Evolutionary conservation across 805 yeast species (phyloP), one percentile per base, ranked within the genome.

Genomic region (Brettanomyces anomalus): DNA sequence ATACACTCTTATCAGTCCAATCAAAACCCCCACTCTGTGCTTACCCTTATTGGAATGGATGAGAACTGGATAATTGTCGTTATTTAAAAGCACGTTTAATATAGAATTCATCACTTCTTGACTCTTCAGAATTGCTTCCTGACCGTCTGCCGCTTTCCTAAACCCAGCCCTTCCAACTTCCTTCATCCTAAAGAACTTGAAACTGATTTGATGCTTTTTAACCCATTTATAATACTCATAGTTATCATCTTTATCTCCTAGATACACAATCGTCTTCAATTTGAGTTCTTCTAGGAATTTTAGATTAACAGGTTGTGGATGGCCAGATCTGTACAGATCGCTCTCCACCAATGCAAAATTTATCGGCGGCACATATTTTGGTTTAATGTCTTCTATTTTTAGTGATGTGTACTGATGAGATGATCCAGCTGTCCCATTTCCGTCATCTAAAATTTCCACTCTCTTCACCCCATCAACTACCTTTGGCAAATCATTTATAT

Each of bases 11-110:
- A 90, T 79, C 26, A 87, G 71, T 0, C 96, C 98, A n/a, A 89
- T 94, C 35, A 89, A 68, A 1, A 93, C 89, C 0, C 97, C 97
- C 3, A 87, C 89, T 36, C 98, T 65, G 59, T 90, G 98, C 60
- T 93, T 93, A n/a, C 98, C 98, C 65, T 90, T 90, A 61, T 93
- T 87, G 3, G 96, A 87, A 60, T 93, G 97, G 11, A 90, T 75
- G 44, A 90, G 67, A 11, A 90, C 77, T 1, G 98, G 98, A 57
- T 83, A 86, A 58, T 88, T 88, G 13, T 79, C 76, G 38, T 68
- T 69, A 52, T 82, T 74, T 28, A 79, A 57, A 39, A 84, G 67
- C 32, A 82, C 53, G 43, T 73, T 67, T 35, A 84, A 64, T 1
- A 85, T 80, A 18, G 62, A 57, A 19, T 76, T 67, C 44, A 88